Conservation (phyloP, 257 asterid genomes). For the Gynochthodes officinalis region DNA sequence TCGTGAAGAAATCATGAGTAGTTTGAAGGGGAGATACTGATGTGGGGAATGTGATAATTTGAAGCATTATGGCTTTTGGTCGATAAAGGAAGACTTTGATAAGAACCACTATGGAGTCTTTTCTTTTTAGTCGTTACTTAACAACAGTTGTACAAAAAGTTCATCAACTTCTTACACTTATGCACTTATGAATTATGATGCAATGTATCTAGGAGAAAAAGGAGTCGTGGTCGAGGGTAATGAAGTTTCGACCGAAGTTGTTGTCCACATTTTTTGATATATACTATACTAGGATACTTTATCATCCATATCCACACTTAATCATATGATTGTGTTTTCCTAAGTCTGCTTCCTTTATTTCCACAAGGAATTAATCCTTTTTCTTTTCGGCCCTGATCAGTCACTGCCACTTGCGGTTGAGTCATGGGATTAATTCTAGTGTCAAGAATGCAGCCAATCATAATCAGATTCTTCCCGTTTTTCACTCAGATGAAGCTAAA, state of each 20-base stretch:
- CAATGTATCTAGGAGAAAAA: slow-evolving; percentile 28
- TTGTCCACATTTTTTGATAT: background rate
- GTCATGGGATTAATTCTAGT: no score
- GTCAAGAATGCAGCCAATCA: no score
- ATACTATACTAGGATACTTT: no score
- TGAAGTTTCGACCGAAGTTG: background rate
- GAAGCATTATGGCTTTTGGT: slow-evolving; percentile 19
- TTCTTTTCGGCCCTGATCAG: no score
- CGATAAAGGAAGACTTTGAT: slow-evolving; percentile 14
- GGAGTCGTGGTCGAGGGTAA: background rate
- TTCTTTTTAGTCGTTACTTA: background rate
- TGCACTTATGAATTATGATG: slow-evolving; percentile 3
- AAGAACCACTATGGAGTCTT: slow-evolving; percentile 3
- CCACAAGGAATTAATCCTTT: background rate
- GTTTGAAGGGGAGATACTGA: slow-evolving; percentile 17
- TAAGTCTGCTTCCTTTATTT: slow-evolving; percentile 11
- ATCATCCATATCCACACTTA: no score
- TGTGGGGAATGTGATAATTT: slow-evolving; percentile 14
- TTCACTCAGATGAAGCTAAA: no score
- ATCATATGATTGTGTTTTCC: slow-evolving; percentile 26
- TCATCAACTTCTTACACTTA: background rate
- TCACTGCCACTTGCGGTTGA: no score
- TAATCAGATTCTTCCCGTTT: no score
- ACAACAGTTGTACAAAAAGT: background rate
- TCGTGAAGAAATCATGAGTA: slow-evolving; percentile 13